Evolutionary conservation across 2,329 filamentous ascomycete genomes (phyloP).

Genomic region (Raffaelea ambrosiae): DNA sequence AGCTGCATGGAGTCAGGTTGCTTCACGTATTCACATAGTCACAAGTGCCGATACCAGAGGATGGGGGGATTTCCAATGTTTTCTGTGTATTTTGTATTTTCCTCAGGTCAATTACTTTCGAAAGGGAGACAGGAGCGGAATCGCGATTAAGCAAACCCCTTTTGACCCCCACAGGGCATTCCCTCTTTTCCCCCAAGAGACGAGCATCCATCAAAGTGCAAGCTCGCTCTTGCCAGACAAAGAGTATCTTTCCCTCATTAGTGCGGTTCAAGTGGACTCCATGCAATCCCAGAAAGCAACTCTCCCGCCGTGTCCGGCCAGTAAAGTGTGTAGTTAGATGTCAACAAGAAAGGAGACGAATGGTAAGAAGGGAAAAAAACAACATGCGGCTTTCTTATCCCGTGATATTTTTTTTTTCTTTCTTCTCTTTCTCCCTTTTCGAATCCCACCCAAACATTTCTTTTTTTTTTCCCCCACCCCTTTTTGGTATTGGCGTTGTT

Average conservation of each 20-base stretch:
- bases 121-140: constrained; percentile 43
- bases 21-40: too few relatives aligned
- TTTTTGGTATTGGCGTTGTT: background rate
- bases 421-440: constrained; percentile 6
- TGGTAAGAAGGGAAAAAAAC: constrained; percentile 6
- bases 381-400: constrained; percentile 5
- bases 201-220: background rate
- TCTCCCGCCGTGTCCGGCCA: too few relatives aligned
- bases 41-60: too few relatives aligned
- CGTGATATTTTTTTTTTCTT: constrained; percentile 4
- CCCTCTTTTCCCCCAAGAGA: constrained; percentile 52
- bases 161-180: constrained; percentile 90
- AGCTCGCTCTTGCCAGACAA: constrained; percentile 20
- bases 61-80: background rate
- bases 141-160: constrained; percentile 85
- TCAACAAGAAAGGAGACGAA: constrained; percentile 3
- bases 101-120: too few relatives aligned
- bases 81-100: background rate
- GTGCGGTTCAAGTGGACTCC: constrained; percentile 57
- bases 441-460: constrained; percentile 5
- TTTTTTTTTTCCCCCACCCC: constrained; percentile 5
- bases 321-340: too few relatives aligned
- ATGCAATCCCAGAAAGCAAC: too few relatives aligned
- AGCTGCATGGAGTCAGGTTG: too few relatives aligned
- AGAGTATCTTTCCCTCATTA: constrained; percentile 99